Evolutionary conservation across 1,139 yeast genomes (phyloP), one percentile per base, ranked within the genome.

Genomic region (Yamadazyma diddensiae): DNA sequence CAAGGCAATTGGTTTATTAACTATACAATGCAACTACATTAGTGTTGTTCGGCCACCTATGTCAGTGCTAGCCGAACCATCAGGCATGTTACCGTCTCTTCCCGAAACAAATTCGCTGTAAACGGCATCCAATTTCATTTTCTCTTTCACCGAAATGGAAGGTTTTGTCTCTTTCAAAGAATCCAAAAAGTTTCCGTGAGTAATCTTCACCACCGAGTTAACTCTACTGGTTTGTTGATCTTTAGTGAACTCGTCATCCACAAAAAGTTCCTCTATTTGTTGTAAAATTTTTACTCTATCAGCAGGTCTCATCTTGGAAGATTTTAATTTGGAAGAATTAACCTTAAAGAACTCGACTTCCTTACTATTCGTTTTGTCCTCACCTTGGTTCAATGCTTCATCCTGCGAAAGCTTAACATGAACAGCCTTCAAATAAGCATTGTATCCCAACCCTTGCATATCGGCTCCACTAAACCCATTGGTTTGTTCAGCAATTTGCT

Each of bases 381-480:
- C 39, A 11, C 46, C 40, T 12, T 45, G 40, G 22, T 51, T 54
- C 21, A 44, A 53, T 11, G 53, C 59, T 36, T 60, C 69, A 24
- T 62, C 66, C 14, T 43, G 43, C 15, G 79, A 80, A 34, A 90
- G 65, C 37, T 72, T 77, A 26, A 82, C 80, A 54, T 92, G 97
- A 13, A 92, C 94, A 6, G 95, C 95, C 43, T 82, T 83, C 52
- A 92, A 69, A 51, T 90, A 88, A 0, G 97, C 96, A 58, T 88
- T 92, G 57, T 88, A 90, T 26, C 90, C 82, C 31, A 92, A 64
- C 0, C 97, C 97, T 59, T 90, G 97, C 55, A 92, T 65, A 59
- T 92, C 98, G 1, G 98, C 98, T 9, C 97, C 97, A 22, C 96
- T 84, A 49, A 76, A 90, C 0, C 96, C 96, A 2, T 70, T 76